phyloP scores from a whole-genome alignment of 2,329 filamentous ascomycete genomes.

The Aspergillus floridensis region DNA sequence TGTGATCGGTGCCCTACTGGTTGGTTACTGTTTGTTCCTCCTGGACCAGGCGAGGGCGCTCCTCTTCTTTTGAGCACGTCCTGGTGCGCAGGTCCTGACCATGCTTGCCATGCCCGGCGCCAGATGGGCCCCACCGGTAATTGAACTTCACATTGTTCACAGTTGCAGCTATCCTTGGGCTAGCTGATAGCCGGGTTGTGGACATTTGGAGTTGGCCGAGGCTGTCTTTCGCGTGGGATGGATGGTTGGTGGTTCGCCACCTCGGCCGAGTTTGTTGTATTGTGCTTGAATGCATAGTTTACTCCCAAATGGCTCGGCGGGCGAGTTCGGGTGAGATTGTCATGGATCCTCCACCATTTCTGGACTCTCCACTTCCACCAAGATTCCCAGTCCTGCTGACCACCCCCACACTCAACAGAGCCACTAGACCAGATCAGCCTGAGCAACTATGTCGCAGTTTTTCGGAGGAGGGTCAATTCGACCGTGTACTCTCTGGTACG shows the following conservation, averaged over 20 bases:
- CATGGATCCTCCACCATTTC: background rate
- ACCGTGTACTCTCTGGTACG: background rate
- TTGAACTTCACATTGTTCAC: no score
- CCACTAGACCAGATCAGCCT: background rate
- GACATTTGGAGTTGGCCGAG: background rate
- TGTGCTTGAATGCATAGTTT: background rate
- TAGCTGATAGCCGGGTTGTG: background rate
- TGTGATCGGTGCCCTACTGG: background rate
- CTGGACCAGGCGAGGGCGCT: background rate
- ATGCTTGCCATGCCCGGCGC: background rate
- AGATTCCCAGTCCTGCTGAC: background rate
- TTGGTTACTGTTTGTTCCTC: background rate
- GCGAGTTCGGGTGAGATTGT: slow-evolving; percentile 1
- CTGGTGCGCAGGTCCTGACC: background rate
- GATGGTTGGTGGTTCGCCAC: background rate
- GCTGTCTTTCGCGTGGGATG: no score
- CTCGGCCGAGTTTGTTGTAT: background rate
- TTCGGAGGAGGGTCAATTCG: background rate
- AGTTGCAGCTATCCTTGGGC: no score
- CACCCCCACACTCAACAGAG: background rate
- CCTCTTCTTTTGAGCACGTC: background rate
- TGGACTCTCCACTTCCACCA: background rate
- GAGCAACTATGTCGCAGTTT: background rate
- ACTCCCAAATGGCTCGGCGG: background rate
- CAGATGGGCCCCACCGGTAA: background rate